Conservation (phyloP, 352 stramenopile genomes). For the Phytophthora cajani region DNA sequence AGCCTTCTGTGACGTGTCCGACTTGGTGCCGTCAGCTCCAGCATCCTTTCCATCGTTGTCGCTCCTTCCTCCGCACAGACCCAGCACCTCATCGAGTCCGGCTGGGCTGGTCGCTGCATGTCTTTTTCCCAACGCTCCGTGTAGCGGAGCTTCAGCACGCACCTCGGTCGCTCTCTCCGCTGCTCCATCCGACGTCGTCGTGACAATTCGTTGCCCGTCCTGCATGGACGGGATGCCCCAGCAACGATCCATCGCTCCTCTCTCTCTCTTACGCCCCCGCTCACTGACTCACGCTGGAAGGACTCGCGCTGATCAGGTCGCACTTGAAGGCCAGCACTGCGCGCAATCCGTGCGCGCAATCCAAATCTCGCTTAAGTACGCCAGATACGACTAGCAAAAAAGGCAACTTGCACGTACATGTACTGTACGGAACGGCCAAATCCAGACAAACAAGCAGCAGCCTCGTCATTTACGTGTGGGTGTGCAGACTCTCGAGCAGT, state of each 20-base stretch:
- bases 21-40: neutral
- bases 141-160: neutral
- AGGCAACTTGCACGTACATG: slow-evolving; percentile 12
- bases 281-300: neutral
- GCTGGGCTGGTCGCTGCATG: slow-evolving; percentile 12
- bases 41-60: neutral
- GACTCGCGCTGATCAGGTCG: neutral
- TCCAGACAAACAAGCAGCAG: neutral
- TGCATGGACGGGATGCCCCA: slow-evolving; percentile 5
- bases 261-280: neutral
- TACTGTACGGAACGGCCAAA: neutral
- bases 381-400: neutral
- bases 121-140: slow-evolving; percentile 19
- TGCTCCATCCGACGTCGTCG: neutral
- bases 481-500: slow-evolving; percentile 33
- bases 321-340: slow-evolving; percentile 14
- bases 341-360: slow-evolving; percentile 20
- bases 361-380: slow-evolving; percentile 21
- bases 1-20: neutral
- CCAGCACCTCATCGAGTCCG: slow-evolving; percentile 16
- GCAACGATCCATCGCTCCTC: slow-evolving; percentile 14
- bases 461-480: slow-evolving; percentile 5
- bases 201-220: neutral
- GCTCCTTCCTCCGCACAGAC: neutral
- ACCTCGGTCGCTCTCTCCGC: neutral